Conservation (phyloP, 2,329 filamentous ascomycete genomes). For the Calycina marina region DNA sequence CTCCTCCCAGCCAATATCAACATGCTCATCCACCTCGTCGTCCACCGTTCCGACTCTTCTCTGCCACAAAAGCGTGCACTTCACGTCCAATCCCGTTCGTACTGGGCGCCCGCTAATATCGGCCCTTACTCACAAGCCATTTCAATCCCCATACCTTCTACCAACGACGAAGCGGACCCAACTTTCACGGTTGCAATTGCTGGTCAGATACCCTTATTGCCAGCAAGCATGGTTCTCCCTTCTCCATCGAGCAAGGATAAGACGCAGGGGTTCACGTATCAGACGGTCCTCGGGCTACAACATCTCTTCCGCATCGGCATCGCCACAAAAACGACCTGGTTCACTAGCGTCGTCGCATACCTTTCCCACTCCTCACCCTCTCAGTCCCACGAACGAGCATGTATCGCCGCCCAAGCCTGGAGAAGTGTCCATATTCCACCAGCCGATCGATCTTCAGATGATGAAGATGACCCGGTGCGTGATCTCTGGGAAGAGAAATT, state of each 20-base stretch:
- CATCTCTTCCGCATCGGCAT: constrained; percentile 75
- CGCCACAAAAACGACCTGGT: constrained; percentile 58
- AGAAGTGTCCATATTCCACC: constrained; percentile 14
- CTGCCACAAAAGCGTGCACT: constrained; percentile 37
- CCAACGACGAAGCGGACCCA: constrained; percentile 13
- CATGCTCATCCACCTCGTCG: constrained; percentile 42
- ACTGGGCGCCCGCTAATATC: constrained; percentile 97
- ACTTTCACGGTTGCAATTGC: constrained; percentile 48
- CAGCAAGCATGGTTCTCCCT: constrained; percentile 58
- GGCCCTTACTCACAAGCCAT: constrained; percentile 92
- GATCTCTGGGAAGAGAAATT: constrained; percentile 59
- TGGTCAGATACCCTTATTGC: constrained; percentile 81
- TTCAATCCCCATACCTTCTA: constrained; percentile 29
- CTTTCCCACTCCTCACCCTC: constrained; percentile 32
- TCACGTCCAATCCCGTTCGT: constrained; percentile 85
- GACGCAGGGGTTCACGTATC: constrained; percentile 34
- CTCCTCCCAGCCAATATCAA: constrained; percentile 43
- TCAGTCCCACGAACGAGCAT: constrained; percentile 18
- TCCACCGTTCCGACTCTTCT: constrained; percentile 3
- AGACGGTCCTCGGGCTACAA: constrained; percentile 64
- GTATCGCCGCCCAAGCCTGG: constrained; percentile 35
- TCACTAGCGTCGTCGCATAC: constrained; percentile 64
- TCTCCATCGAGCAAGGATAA: not conserved
- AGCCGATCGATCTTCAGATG: constrained; percentile 30
- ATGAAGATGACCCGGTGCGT: constrained; percentile 32